Conservation (phyloP, 2,329 filamentous ascomycete species). For the Xylaria sp. region DNA sequence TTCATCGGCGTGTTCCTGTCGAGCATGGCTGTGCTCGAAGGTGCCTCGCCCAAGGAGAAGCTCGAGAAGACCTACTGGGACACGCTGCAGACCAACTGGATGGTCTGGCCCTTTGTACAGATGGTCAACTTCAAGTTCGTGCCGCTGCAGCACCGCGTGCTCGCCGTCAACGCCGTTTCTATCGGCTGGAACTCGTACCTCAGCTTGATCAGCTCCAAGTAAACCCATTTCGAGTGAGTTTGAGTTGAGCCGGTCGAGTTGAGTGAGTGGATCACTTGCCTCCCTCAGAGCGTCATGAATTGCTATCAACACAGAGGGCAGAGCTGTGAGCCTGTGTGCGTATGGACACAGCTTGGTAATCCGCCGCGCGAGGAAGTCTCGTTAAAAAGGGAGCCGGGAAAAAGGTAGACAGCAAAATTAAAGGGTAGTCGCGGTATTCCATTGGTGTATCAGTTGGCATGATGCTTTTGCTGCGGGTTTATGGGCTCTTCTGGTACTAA, state of each 20-base stretch:
- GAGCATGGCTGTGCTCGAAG: conserved; percentile 84
- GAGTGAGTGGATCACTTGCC: too few species aligned
- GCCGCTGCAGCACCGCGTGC: conserved; percentile 79
- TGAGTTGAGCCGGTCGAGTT: background rate
- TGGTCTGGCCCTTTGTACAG: conserved; percentile 88
- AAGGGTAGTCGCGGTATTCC: background rate
- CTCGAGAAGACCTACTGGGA: conserved; percentile 71
- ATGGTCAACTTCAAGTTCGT: conserved; percentile 86
- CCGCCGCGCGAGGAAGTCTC: background rate
- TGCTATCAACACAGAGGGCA: too few species aligned
- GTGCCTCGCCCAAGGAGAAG: conserved; percentile 66
- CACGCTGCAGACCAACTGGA: conserved; percentile 82
- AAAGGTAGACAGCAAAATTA: background rate
- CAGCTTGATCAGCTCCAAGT: conserved; percentile 59
- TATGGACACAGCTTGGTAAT: too few species aligned
- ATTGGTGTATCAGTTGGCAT: background rate
- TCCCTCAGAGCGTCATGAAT: too few species aligned
- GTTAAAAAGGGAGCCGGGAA: background rate
- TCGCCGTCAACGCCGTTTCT: conserved; percentile 84
- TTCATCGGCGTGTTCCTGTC: conserved; percentile 83
- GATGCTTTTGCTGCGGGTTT: background rate
- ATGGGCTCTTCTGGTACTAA: conserved; percentile 3
- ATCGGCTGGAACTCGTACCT: conserved; percentile 71
- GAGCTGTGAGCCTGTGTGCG: too few species aligned
- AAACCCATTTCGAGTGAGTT: too few species aligned